Evolutionary conservation across 805 yeast genomes (phyloP), one percentile per base, ranked within the genome.

Genomic region (Candida endomychidarum): DNA sequence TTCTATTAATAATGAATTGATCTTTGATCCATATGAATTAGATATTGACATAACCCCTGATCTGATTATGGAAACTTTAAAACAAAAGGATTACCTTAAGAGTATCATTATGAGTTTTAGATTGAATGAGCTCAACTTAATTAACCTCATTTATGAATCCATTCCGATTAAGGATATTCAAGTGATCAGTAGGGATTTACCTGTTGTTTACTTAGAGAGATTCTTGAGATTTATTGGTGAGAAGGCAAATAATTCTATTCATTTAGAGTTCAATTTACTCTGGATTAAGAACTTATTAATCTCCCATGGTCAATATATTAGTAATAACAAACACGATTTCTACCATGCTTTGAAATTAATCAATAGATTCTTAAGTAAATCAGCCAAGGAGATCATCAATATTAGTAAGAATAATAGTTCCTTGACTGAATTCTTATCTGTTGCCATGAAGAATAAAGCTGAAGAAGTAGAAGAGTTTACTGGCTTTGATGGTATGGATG

Each of bases 41-140:
- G 98, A 91, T 57, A 70, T 89, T 34, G 98, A 93, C 52, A 80
- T 91, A 20, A 93, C 99, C 0, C 95, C 96, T 1, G 85, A 79
- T 33, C 67, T 85, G 4, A 83, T 89, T 0, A 42, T 78, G 23
- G 83, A 78, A 40, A 75, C 80, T 5, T 65, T 90, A 29, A 49
- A 65, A 6, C 83, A 80, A 36, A 72, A 71, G 39, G 83, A 80
- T 39, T 87, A 80, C 58, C 66, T 90, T 51, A 77, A 78, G 28
- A 91, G 97, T 0, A 63, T 91, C 42, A 86, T 90, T 10, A 89
- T 93, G 97, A 79, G 97, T 0, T 89, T 93, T 74, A 75, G 99
- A 60, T 73, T 93, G 45, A 93, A 93, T 57, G 99, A 93, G 57
- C 65, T 63, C 8, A 77, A 81, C 51, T 65, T 93, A 39, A 78